Evolutionary conservation across 148 eudicot genomes (phyloP), one percentile per base, ranked within the genome.

Genomic region (Fallopia convolvulus): DNA sequence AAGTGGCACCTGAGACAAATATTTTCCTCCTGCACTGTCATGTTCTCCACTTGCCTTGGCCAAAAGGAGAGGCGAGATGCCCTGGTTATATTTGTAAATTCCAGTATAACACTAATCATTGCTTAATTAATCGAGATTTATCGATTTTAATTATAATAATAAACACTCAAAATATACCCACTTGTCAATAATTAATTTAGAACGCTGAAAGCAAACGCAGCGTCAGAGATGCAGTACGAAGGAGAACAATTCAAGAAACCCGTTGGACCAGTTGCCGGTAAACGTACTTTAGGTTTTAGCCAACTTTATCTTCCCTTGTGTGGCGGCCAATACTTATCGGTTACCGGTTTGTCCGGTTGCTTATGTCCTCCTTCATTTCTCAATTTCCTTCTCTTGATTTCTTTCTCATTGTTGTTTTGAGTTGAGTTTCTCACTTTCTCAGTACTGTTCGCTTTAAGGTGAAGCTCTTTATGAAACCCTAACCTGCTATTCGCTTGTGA

Each of bases 301-400:
- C 14, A 2, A 15, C 15, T 18, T 71, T 71, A 42, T 42, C 75
- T 17, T 20, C 36, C 52, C 17, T 73, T 48, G 75, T 73, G 75
- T 48, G 55, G 75, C 53, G 33, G 55, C 44, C 75, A 73, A 46
- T 73, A 11, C 75, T 44, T 48, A 73, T 44, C 32, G 75, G 12
- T 42, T 73, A 73, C 75, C 75, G 75, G 75, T 21, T 73, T 44
- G 75, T 73, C 75, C 75, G 75, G 75, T 73, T 44, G 55, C 75
- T 73, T 23, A 12, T 20, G 4, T 5, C 55, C 74, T 44, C 41
- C 36, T 46, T 12, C 75, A n/a, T 73, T 73, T 6, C 74, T 36
- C 72, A 14, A 11, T 73, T 73, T 73, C 75, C 9, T 72, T 53
- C 53, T 46, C 33, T 46, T 46, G 23, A 20, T 6, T 6, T 44